Evolutionary conservation across 164 flowering plant genomes (phyloP), one percentile per base, ranked within the genome.

Genomic region (Nymphaea thermarum): DNA sequence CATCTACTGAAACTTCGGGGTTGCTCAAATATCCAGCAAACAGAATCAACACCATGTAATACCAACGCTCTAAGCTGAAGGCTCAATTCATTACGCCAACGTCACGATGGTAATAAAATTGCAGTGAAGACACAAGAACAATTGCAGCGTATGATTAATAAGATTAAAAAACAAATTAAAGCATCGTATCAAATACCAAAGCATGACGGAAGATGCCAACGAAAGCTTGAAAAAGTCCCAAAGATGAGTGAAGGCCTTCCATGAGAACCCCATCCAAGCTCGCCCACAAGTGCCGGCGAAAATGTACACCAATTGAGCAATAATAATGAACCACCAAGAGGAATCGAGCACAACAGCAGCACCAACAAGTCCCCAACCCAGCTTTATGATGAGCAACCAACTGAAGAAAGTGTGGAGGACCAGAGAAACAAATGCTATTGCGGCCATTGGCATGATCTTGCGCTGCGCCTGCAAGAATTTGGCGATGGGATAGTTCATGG

Each of bases 161-260:
- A 36, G 64, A 62, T 6, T 62, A 17, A 36, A 36, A 10, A 36
- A 25, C 36, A 25, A 25, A 62, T 14, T 55, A 8, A 10, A 51
- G 8, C 14, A 51, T 15, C 14, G 3, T 51, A 51, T 10, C 14
- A 51, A 17, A 17, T 36, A 87, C 96, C 91, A 87, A 45, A 87
- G 80, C 95, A 91, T 91, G 7, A 91, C 78, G 0, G 95, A 93
- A 0, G 93, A 91, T 2, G 95, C 95, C 4, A 91, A 67, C 17
- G 97, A 91, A 18, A 89, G 47, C 71, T 70, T 76, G 16, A 86
- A 83, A 62, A 91, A 91, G 0, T 81, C 81, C 89, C 87, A 82
- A 0, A 91, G 68, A 66, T 86, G 79, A 4, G 82, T 77, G 67
- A 88, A 88, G 0, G 93, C 93, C 72, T 73, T 78, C 81, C 71